Evolutionary conservation across 345 rosid genomes (phyloP), one percentile per base, ranked within the genome.

Genomic region (Lumnitzera racemosa): DNA sequence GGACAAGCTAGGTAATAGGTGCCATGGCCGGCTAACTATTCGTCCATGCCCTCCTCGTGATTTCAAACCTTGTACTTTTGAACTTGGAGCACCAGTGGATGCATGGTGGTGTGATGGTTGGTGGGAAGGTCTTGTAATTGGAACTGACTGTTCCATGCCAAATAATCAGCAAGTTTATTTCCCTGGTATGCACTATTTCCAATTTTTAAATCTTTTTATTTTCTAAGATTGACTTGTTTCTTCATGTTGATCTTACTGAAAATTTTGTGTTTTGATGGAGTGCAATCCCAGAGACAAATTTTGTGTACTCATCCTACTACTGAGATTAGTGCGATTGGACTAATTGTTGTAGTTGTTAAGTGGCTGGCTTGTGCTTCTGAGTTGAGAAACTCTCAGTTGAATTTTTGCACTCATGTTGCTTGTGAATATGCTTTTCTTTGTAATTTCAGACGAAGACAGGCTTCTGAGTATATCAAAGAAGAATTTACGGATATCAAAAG

Each of bases 91-190:
- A 56, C 61, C 85, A 47, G 72, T 74, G 59, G 85, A 80, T 74
- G 72, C 65, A 15, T 80, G 82, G 82, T 77, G 78, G 82, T 29
- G 80, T 48, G 68, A 70, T 65, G 85, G 85, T 46, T 77, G 82
- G 82, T 80, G 85, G 82, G 85, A 80, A 70, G 82, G 82, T 65
- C 76, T 72, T 51, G 76, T 75, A 13, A 49, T 63, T 9, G 65
- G 51, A 59, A 55, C 61, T 12, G 17, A 57, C 23, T 16, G 54
- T 46, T 58, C 59, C 16, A 43, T 47, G 57, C 56, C 58, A 50
- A 72, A 70, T 55, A 11, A 36, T 15, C 49, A 74, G 66, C 73
- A 65, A 57, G 66, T 80, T 70, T 77, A 70, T 61, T 62, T 77
- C 55, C 82, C 82, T 36, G 85, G 85, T 80, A 77, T 46, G 66